phyloP scores from a whole-genome alignment of 2,329 filamentous ascomycete species.

The Celoporthe dispersa region DNA sequence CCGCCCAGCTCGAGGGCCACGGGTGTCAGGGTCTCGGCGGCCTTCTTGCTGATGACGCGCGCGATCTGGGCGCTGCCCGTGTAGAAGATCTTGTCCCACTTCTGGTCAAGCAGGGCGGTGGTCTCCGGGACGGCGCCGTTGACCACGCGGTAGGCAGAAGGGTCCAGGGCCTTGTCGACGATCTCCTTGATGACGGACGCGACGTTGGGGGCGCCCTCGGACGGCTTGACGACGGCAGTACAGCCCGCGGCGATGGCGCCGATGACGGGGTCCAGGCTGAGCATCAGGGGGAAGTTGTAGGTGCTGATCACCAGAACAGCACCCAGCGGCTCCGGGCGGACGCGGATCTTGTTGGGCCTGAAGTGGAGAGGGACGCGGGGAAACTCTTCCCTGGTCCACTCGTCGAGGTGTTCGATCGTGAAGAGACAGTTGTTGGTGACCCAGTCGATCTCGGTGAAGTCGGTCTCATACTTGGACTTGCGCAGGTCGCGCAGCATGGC shows the following conservation, averaged over 20 bases:
- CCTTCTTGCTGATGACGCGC: conserved; percentile 87
- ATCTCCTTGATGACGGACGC: conserved; percentile 82
- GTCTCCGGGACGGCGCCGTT: conserved; percentile 84
- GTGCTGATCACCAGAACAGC: conserved; percentile 84
- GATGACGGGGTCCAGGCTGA: conserved; percentile 77
- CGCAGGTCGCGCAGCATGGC: conserved; percentile 78
- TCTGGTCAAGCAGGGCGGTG: conserved; percentile 79
- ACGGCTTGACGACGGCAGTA: conserved; percentile 88
- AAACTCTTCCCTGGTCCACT: conserved; percentile 81
- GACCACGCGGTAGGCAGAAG: conserved; percentile 73
- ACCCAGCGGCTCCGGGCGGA: conserved; percentile 87
- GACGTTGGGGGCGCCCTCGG: conserved; percentile 76
- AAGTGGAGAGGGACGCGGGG: conserved; percentile 70
- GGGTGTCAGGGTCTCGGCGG: conserved; percentile 85
- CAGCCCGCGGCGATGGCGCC: conserved; percentile 94
- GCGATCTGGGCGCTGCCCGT: conserved; percentile 81
- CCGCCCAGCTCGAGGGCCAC: conserved; percentile 90
- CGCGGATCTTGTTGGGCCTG: conserved; percentile 71
- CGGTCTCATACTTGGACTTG: conserved; percentile 77
- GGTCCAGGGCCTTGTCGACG: conserved; percentile 75
- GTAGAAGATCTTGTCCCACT: conserved; percentile 99
- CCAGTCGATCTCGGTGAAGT: conserved; percentile 77
- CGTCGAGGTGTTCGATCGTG: conserved; percentile 75
- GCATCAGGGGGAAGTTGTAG: conserved; percentile 91
- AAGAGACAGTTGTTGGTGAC: conserved; percentile 80